Evolutionary conservation across 192 early-diverging fungal genomes (phyloP), one percentile per base, ranked within the genome.

Genomic region (Umbelopsis ramanniana): DNA sequence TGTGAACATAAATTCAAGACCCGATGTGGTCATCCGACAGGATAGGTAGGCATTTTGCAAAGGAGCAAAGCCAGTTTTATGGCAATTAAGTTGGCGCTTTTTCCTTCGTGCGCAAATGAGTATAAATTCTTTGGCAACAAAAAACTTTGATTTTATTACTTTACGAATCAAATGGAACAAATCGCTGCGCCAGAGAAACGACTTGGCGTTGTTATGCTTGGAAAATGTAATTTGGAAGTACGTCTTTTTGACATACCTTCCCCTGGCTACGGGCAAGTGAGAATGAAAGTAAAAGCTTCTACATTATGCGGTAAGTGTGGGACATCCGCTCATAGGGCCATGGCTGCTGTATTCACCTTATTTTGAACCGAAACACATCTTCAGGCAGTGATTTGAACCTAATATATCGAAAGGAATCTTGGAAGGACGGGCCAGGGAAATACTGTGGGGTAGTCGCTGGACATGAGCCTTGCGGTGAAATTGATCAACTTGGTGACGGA

Each of bases 401-500:
- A 8, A 68, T 68, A 21, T 68, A 68, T 23, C 21, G 67, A 45
- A 68, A 68, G 46, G 67, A 68, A 26, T 37, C n/a, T 48, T 68
- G 67, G 67, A 40, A 40, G 35, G 45, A 46, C 19, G 67, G 67
- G 0, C 67, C 67, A 4, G 67, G 67, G 11, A 46, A 68, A n/a
- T 68, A 68, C 67, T 47, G 46, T 21, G 43, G 67, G 9, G 40
- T 46, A 2, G 67, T 68, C 11, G 67, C 45, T 68, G 67, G 67
- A 48, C 67, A 68, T 10, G 67, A 68, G 46, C 67, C 67, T n/a
- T 68, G 67, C 43, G 67, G 67, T 29, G 46, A 47, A 2, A 68
- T 68, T 21, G 67, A 68, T 24, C 45, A 46, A 46, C 37, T 68
- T 29, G 67, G 67, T 22, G 45, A 46, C 17, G 67, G 67, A 7